Evolutionary conservation across 2,329 filamentous ascomycete species (phyloP), one percentile per base, ranked within the genome.

Genomic region (Talaromyces piceae): DNA sequence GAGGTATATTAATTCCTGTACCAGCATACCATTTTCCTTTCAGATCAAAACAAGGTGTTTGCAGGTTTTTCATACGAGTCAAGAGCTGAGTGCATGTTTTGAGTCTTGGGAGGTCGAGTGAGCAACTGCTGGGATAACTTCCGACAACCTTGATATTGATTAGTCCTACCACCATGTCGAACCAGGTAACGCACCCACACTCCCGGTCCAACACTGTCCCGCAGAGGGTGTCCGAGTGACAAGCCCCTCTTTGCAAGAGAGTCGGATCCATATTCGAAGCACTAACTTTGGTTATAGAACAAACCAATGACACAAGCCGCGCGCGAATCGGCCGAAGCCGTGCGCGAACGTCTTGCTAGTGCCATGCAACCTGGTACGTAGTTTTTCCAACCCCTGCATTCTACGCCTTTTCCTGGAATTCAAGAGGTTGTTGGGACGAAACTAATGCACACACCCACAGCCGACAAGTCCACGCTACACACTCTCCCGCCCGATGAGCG

Each of bases 301-400:
- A 9, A 20, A 18, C 20, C 33, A 37, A 37, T 37, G 33, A 6
- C 20, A 18, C 39, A 43, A 43, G 13, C 39, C 9, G 39, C 39
- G 4, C 20, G 23, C 7, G 13, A 25, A 25, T 25, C 37, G 9
- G 37, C 37, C 16, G 9, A 41, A n/a, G 37, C 37, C 7, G 22
- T 43, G 20, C 11, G 23, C 23, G 39, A 22, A 9, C 39, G 39
- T 18, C 20, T 52, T 22, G 30, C 37, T 5, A 30, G 37, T 13
- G 33, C 45, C 8, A 51, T 54, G 39, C 49, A 54, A 8, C 52
- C 52, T 9, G 47, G 51, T 49, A 41, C 9, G 5, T 47, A 6
- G 16, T 27, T 30, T 25, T 7, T 27, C 43, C 23, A 5, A 3
- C 11, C 18, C 28, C 1, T n/a, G 2, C 5, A 5, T 31, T 9